Conservation (phyloP, 257 asterid genomes). For the Lantana camara region DNA sequence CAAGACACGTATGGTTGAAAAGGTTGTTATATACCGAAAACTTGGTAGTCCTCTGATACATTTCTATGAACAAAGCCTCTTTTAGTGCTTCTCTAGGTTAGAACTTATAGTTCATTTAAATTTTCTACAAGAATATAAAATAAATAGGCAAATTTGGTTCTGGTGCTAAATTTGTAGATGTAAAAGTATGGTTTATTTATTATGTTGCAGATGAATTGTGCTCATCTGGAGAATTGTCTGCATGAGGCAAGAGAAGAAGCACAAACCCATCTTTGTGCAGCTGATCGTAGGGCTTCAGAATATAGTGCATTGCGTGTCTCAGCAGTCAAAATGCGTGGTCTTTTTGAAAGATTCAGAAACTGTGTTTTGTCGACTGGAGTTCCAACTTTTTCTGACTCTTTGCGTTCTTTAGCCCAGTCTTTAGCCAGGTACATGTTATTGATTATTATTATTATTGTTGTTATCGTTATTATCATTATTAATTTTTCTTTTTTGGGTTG, state of each 20-base stretch:
- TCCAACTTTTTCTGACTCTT: constrained; percentile 62
- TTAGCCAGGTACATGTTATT: constrained; percentile 56
- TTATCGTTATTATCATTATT: too few species aligned
- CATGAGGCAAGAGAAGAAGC: constrained; percentile 98
- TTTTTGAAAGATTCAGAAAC: constrained; percentile 81
- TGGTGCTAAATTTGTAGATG: too few species aligned
- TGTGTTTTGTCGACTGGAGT: constrained; percentile 68
- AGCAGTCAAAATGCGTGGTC: constrained; percentile 81
- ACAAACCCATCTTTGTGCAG: constrained; percentile 92
- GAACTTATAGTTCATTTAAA: too few species aligned
- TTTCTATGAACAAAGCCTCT: too few species aligned
- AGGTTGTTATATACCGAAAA: too few species aligned
- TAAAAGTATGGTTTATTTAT: constrained; percentile 9
- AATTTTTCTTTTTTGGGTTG: too few species aligned
- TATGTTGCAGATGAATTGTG: constrained; percentile 85
- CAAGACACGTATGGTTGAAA: too few species aligned
- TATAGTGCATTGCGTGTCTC: constrained; percentile 85
- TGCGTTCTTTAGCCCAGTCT: constrained; percentile 72
- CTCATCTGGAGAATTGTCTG: constrained; percentile 88
- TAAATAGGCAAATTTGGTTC: too few species aligned
- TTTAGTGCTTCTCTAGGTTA: too few species aligned
- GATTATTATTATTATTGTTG: too few species aligned
- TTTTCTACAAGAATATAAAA: too few species aligned
- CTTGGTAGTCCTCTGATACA: too few species aligned
- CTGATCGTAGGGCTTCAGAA: constrained; percentile 89